phyloP scores from a whole-genome alignment of 106 monocot genomes.

The Alisma plantagoaquatica region DNA sequence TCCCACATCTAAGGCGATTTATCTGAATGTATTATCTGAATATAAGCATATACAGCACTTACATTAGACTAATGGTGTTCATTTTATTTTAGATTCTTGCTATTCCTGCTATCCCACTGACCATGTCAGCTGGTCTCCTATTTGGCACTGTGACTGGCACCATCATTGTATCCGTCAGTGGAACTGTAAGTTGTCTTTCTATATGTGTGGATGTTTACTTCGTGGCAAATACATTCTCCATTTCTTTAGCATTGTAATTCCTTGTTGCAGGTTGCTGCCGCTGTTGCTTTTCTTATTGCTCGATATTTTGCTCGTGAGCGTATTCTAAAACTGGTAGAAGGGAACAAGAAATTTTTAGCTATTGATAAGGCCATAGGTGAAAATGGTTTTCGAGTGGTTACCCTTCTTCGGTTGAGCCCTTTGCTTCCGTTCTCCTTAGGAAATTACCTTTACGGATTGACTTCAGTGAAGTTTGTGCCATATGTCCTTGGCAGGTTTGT shows the following conservation, averaged over 20 bases:
- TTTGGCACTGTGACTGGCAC: slow-evolving; percentile 78
- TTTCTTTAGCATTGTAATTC: neutral
- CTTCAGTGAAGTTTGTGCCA: slow-evolving; percentile 80
- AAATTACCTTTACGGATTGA: too few relatives aligned
- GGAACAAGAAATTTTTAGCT: slow-evolving; percentile 84
- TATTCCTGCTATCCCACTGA: slow-evolving; percentile 85
- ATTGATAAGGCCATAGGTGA: too few relatives aligned
- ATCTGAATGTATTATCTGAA: too few relatives aligned
- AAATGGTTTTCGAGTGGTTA: slow-evolving; percentile 85
- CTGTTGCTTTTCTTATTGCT: slow-evolving; percentile 86
- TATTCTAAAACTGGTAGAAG: slow-evolving; percentile 87
- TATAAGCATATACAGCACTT: neutral
- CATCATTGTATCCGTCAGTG: slow-evolving; percentile 83
- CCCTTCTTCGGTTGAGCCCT: slow-evolving; percentile 75
- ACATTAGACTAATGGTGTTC: neutral
- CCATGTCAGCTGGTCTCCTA: slow-evolving; percentile 86
- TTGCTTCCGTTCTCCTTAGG: slow-evolving; percentile 83
- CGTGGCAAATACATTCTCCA: too few relatives aligned
- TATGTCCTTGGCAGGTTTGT: slow-evolving; percentile 84
- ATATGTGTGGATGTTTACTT: neutral
- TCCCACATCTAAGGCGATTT: too few relatives aligned
- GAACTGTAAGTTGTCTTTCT: slow-evolving; percentile 41
- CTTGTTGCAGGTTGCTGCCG: slow-evolving; percentile 59
- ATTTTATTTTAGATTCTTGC: slow-evolving; percentile 53
- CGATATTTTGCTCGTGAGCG: slow-evolving; percentile 89